Conservation (phyloP, 139 green algal genomes). For the Coccomyxa sp. region DNA sequence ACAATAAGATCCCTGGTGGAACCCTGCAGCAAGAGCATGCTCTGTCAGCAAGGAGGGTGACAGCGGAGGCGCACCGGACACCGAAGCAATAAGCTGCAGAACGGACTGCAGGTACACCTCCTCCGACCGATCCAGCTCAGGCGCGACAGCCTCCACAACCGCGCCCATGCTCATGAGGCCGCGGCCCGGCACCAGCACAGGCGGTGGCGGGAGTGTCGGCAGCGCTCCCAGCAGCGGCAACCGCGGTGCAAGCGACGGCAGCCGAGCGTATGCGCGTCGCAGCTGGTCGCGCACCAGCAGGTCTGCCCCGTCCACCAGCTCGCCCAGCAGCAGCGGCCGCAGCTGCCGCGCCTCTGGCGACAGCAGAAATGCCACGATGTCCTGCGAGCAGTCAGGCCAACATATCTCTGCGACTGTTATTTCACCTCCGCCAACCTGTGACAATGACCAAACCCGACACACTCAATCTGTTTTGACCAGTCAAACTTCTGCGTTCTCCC, state of each 20-base stretch:
- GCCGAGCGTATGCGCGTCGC: conserved; percentile 25
- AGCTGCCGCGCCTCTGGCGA: conserved; percentile 58
- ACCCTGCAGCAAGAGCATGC: neutral
- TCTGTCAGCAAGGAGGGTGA: neutral
- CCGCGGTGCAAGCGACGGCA: conserved; percentile 39
- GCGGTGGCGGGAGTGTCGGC: conserved; percentile 29
- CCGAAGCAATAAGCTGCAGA: conserved; percentile 25
- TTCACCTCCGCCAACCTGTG: neutral
- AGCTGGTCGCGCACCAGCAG: conserved; percentile 56
- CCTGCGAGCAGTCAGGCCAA: conserved; percentile 16
- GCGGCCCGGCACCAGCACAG: conserved; percentile 54
- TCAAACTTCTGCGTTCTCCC: neutral
- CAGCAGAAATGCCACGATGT: conserved; percentile 67
- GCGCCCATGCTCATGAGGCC: conserved; percentile 34
- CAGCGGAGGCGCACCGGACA: conserved; percentile 18
- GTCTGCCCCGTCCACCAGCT: conserved; percentile 51
- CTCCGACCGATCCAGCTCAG: conserved; percentile 47
- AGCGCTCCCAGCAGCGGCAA: conserved; percentile 49
- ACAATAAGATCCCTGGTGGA: neutral
- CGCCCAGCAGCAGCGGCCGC: conserved; percentile 55
- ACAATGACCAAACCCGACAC: neutral
- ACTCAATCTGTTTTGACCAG: neutral
- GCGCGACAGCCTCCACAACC: conserved; percentile 50
- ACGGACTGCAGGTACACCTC: conserved; percentile 61
- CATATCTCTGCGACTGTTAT: neutral